Conservation (phyloP, 176 grass and related monocot species). For the Raddia guianensis region DNA sequence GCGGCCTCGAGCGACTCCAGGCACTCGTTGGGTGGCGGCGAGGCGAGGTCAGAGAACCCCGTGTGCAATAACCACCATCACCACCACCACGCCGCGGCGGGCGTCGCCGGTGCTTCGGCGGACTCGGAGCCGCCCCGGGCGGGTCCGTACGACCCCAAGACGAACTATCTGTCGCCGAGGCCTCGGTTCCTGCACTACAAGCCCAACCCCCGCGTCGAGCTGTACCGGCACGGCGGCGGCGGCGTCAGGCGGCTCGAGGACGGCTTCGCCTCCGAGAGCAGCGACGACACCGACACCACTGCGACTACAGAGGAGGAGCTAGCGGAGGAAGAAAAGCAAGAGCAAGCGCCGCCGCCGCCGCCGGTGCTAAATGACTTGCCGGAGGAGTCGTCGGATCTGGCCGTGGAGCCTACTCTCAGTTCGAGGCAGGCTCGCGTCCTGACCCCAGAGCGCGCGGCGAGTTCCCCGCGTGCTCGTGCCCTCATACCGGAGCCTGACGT, state of each 20-base stretch:
- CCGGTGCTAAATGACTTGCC: background rate
- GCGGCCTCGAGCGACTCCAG: background rate
- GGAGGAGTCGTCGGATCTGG: slow-evolving; percentile 18
- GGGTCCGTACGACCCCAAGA: slow-evolving; percentile 81
- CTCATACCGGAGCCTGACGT: background rate
- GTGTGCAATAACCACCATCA: background rate
- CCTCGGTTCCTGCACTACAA: slow-evolving; percentile 86
- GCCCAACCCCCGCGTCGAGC: slow-evolving; percentile 65
- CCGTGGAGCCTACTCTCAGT: background rate
- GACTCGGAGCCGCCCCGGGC: slow-evolving; percentile 22
- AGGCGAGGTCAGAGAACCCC: background rate
- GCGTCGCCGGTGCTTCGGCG: slow-evolving; percentile 1
- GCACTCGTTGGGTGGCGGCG: slow-evolving; percentile 14
- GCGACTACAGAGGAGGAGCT: slow-evolving; percentile 34
- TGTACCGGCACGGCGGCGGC: slow-evolving; percentile 22
- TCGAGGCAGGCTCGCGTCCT: slow-evolving; percentile 22
- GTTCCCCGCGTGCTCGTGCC: background rate
- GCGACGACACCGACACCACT: slow-evolving; percentile 42
- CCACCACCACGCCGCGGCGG: background rate
- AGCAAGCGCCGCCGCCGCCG: background rate
- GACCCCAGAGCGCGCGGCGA: background rate
- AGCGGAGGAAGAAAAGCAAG: slow-evolving; percentile 32
- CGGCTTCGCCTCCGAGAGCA: slow-evolving; percentile 62
- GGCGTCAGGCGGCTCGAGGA: slow-evolving; percentile 52
- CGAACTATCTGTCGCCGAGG: slow-evolving; percentile 86